Evolutionary conservation across 495 filamentous ascomycete genomes (phyloP).

Genomic region (Tetracladium marchalianum): DNA sequence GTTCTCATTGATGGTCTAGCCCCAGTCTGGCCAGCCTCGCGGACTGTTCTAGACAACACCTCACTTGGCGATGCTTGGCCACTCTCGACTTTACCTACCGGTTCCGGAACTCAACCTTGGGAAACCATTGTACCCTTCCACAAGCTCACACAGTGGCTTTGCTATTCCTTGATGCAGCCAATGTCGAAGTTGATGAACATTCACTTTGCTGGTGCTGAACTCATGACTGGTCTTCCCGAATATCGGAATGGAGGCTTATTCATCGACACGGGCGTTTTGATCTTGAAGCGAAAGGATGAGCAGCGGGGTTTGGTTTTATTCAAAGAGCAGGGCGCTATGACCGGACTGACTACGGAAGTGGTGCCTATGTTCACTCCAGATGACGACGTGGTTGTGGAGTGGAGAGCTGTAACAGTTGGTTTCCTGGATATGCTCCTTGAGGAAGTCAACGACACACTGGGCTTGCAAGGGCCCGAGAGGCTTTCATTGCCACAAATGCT

Average conservation of each 20-base stretch:
- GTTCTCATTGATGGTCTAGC: constrained; percentile 81
- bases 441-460: constrained; percentile 44
- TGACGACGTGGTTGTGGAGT: constrained; percentile 82
- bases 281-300: constrained; percentile 55
- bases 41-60: constrained; percentile 80
- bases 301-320: constrained; percentile 63
- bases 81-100: constrained; percentile 64
- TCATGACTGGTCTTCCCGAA: constrained; percentile 77
- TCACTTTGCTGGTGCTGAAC: constrained; percentile 65
- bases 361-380: constrained; percentile 71
- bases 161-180: constrained; percentile 81
- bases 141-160: constrained; percentile 84
- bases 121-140: constrained; percentile 93
- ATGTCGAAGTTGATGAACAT: constrained; percentile 70
- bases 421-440: constrained; percentile 67
- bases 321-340: constrained; percentile 58
- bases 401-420: constrained; percentile 73
- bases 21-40: constrained; percentile 80
- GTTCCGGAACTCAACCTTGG: constrained; percentile 56
- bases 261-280: constrained; percentile 71
- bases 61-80: constrained; percentile 93
- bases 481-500: constrained; percentile 70
- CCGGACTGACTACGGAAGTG: constrained; percentile 47
- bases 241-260: constrained; percentile 83
- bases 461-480: constrained; percentile 40